Conservation (phyloP, 2,329 filamentous ascomycete species). For the Gnomoniopsis smithogilvyi region DNA sequence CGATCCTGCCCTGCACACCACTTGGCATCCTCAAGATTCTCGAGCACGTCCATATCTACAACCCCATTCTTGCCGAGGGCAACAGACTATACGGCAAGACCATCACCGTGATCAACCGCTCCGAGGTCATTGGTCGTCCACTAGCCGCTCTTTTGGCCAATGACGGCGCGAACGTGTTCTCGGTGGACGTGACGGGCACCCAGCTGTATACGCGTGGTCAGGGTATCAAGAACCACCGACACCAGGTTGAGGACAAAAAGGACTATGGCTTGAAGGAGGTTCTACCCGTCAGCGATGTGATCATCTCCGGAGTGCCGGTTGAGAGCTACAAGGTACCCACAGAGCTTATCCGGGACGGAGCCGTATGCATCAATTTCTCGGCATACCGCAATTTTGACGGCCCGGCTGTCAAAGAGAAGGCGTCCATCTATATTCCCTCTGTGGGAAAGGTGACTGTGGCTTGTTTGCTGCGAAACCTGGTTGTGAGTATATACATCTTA, state of each 20-base stretch:
- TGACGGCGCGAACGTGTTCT: conserved; percentile 93
- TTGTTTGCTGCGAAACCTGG: conserved; percentile 80
- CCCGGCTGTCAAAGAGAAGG: conserved; percentile 87
- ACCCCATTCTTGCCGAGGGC: conserved; percentile 86
- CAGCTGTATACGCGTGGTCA: conserved; percentile 89
- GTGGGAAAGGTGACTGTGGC: conserved; percentile 98
- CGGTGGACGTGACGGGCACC: conserved; percentile 86
- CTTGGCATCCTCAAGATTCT: conserved; percentile 96
- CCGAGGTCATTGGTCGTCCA: conserved; percentile 91
- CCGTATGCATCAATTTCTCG: conserved; percentile 98
- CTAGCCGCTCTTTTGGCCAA: conserved; percentile 92
- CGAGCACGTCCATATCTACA: conserved; percentile 94
- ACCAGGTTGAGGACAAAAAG: conserved; percentile 82
- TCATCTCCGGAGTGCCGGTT: conserved; percentile 88
- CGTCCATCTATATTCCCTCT: conserved; percentile 93
- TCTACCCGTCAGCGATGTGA: conserved; percentile 84
- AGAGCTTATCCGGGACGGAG: conserved; percentile 78
- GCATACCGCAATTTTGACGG: conserved; percentile 90
- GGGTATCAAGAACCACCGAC: conserved; percentile 79
- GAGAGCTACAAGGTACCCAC: conserved; percentile 88
- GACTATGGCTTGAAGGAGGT: conserved; percentile 78
- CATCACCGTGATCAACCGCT: conserved; percentile 94
- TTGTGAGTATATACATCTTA: conserved; percentile 57
- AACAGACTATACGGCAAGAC: conserved; percentile 92
- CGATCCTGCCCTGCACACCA: conserved; percentile 91